These are phyloP conservation scores for Arabidopsis suecica DNA, from an alignment of 345 rosid genomes.

Conservation along the genomic window DNA sequence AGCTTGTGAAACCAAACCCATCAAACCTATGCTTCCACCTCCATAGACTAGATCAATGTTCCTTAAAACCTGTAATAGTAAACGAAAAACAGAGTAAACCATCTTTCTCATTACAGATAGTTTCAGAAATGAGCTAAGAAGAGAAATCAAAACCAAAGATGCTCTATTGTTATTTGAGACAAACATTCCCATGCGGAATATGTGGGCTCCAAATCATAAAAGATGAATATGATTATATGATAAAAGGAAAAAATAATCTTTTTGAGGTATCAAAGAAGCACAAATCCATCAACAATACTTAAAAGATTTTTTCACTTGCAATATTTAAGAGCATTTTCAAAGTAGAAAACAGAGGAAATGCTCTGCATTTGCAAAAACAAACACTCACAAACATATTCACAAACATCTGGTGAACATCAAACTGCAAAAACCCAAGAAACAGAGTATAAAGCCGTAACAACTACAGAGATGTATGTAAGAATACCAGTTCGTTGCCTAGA, in stretches of 20 bases:
- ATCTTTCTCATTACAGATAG: not conserved
- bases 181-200: constrained; percentile 29
- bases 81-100: constrained; percentile 13
- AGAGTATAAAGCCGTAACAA: not conserved
- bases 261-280: constrained; percentile 21
- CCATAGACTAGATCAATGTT: constrained; percentile 99
- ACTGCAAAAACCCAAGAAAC: not conserved
- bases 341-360: constrained; percentile 5
- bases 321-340: not conserved
- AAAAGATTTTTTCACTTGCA: not conserved
- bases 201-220: constrained; percentile 36
- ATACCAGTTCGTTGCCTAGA: constrained; percentile 81
- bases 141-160: not conserved
- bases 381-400: constrained; percentile 36
- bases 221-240: constrained; percentile 10
- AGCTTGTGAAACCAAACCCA: constrained; percentile 98
- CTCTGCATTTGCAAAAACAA: not conserved
- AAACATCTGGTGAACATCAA: constrained; percentile 41
- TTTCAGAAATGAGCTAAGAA: constrained; percentile 2
- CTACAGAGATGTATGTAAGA: constrained; percentile 10
- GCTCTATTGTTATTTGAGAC: constrained; percentile 15
- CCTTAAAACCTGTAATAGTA: constrained; percentile 75
- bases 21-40: constrained; percentile 99
- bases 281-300: not conserved
- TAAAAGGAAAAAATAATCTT: not conserved